Evolutionary conservation across 805 yeast genomes (phyloP).

Genomic region (Schizosaccharomyces octosporus): DNA sequence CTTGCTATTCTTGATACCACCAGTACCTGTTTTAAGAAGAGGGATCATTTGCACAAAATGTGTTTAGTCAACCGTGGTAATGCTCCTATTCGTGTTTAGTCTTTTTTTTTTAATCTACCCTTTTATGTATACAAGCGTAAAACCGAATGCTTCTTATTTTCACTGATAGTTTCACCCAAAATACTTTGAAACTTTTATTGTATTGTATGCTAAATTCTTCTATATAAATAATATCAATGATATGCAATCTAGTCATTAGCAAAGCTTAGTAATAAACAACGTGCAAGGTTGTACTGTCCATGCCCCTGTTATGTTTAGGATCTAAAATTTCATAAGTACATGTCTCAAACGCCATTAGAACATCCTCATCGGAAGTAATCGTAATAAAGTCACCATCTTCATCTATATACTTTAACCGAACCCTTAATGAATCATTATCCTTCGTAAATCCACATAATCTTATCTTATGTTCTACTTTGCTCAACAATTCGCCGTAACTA

Average conservation of each 20-base stretch:
- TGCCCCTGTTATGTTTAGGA: neutral
- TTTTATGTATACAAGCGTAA: too few relatives aligned
- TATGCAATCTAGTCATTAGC: neutral
- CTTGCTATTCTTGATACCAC: neutral
- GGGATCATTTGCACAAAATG: neutral
- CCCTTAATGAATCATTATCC: constrained; percentile 4
- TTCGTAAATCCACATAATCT: constrained; percentile 26
- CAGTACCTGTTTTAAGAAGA: neutral
- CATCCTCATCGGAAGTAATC: constrained; percentile 66
- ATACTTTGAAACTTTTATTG: neutral
- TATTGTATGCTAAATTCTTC: neutral
- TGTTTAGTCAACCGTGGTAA: neutral
- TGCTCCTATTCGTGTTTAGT: neutral
- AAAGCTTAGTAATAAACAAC: neutral
- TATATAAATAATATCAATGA: neutral
- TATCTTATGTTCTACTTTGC: constrained; percentile 32
- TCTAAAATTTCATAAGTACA: neutral
- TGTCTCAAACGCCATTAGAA: constrained; percentile 54
- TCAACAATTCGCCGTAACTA: constrained; percentile 27
- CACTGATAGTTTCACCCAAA: neutral
- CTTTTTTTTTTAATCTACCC: too few relatives aligned
- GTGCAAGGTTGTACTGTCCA: neutral
- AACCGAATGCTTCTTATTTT: neutral
- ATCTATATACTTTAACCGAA: constrained; percentile 55
- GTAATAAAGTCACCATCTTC: constrained; percentile 89